Conservation (phyloP, 2,329 filamentous ascomycete genomes). For the Fusarium verticillioides region DNA sequence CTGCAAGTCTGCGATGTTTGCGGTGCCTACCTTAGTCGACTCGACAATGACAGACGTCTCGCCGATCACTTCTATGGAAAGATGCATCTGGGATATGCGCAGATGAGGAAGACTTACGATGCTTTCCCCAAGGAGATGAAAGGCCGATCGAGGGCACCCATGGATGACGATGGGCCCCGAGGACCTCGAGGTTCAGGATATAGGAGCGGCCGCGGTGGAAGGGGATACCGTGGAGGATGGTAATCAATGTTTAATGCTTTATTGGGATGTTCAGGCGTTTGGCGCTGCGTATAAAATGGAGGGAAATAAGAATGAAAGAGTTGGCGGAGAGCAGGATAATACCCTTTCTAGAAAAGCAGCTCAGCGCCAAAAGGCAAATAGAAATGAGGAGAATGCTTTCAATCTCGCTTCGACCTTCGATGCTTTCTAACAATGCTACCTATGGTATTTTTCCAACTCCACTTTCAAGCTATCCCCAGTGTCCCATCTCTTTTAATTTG, state of each 20-base stretch:
- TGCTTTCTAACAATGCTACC: constrained; percentile 38
- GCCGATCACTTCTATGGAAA: constrained; percentile 99
- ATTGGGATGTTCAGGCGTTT: constrained; percentile 33
- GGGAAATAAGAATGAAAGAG: constrained; percentile 18
- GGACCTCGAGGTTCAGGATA: constrained; percentile 65
- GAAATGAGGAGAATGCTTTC: constrained; percentile 17
- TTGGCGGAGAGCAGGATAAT: constrained; percentile 32
- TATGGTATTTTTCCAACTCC: constrained; percentile 35
- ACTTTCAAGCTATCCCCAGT: neutral
- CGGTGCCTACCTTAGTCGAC: constrained; percentile 88
- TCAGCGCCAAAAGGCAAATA: constrained; percentile 7
- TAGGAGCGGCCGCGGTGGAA: constrained; percentile 62
- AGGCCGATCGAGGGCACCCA: constrained; percentile 70
- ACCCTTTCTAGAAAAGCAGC: constrained; percentile 39
- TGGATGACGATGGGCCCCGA: constrained; percentile 62
- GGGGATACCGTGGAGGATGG: constrained; percentile 63
- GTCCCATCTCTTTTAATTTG: neutral
- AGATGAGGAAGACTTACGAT: constrained; percentile 96
- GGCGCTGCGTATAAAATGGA: constrained; percentile 34
- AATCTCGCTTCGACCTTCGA: constrained; percentile 38
- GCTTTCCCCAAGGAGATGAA: constrained; percentile 88
- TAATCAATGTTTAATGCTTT: constrained; percentile 39
- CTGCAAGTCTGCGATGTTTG: constrained; percentile 98
- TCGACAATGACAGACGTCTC: constrained; percentile 93
- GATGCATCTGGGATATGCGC: constrained; percentile 98